These are phyloP conservation scores for Xylaria curta DNA, from an alignment of 495 filamentous ascomycete genomes.

Conservation along the genomic window DNA sequence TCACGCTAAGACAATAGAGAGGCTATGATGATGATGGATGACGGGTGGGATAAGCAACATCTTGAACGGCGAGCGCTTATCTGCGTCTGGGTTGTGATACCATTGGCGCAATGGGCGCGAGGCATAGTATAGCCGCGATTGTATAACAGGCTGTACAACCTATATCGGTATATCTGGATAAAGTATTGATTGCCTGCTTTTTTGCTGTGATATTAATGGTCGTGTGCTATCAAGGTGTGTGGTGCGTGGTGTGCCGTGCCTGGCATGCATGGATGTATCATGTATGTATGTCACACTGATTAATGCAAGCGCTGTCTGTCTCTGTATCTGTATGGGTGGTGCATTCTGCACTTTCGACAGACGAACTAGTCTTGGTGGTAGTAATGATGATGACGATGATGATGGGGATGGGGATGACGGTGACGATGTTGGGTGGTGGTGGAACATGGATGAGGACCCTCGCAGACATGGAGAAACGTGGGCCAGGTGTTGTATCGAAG, in stretches of 20 bases:
- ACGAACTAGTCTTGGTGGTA: conserved; percentile 1
- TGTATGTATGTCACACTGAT: conserved; percentile 5
- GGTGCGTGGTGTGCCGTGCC: conserved; percentile 9
- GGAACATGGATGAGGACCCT: conserved; percentile 4
- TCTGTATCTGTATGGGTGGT: background rate
- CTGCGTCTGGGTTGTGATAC: conserved; percentile 15
- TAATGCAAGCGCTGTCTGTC: background rate
- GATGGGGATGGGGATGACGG: background rate
- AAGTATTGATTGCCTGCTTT: conserved; percentile 21
- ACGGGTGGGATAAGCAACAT: conserved; percentile 13
- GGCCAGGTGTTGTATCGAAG: conserved; percentile 3
- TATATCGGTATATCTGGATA: conserved; percentile 23
- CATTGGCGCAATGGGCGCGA: conserved; percentile 20
- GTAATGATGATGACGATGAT: background rate
- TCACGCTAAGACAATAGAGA: background rate
- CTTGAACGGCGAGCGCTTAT: conserved; percentile 17
- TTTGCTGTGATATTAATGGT: background rate
- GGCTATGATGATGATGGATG: conserved; percentile 21
- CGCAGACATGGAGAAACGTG: conserved; percentile 10
- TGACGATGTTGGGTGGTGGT: background rate
- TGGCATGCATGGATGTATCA: conserved; percentile 1
- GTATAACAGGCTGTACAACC: conserved; percentile 25
- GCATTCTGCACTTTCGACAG: background rate
- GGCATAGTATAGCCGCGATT: conserved; percentile 22
- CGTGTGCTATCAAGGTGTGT: background rate